A percentile compares a stretch with the other conserved stretches of the same genome.
Evolutionary conservation across 108 stramenopile species (phyloP).

Genomic region (Cyclotella choctawhatcheeana): DNA sequence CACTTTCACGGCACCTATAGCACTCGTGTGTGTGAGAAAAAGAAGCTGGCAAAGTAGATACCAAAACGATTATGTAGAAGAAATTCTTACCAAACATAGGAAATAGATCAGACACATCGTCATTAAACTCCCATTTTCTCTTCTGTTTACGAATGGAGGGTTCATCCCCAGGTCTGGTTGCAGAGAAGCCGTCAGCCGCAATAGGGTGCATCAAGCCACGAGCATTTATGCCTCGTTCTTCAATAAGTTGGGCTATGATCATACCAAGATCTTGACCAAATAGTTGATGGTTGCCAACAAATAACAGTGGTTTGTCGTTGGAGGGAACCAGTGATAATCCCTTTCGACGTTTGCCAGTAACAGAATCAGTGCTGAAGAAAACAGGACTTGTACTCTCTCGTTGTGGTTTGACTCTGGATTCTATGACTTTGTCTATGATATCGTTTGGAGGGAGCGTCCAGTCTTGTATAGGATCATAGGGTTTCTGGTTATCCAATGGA

Average conservation of each 20-base stretch:
- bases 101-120: slow-evolving; percentile 64
- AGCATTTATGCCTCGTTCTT: slow-evolving; percentile 61
- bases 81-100: slow-evolving; percentile 67
- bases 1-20: slow-evolving; percentile 80
- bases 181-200: slow-evolving; percentile 50
- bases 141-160: slow-evolving; percentile 37
- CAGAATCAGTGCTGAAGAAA: slow-evolving; percentile 79
- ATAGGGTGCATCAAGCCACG: slow-evolving; percentile 89
- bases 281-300: slow-evolving; percentile 93
- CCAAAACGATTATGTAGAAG: neutral
- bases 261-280: slow-evolving; percentile 75
- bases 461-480: slow-evolving; percentile 78
- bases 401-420: slow-evolving; percentile 64
- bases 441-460: slow-evolving; percentile 73
- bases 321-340: slow-evolving; percentile 71
- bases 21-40: neutral
- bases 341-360: slow-evolving; percentile 60
- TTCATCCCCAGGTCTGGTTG: neutral
- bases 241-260: slow-evolving; percentile 69
- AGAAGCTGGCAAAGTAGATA: neutral
- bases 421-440: slow-evolving; percentile 53
- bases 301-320: slow-evolving; percentile 68
- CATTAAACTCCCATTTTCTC: slow-evolving; percentile 46
- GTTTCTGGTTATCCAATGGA: slow-evolving; percentile 54
- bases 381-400: slow-evolving; percentile 67